phyloP scores from a whole-genome alignment of 129 eudicot genomes.

The Cynara cardunculus region DNA sequence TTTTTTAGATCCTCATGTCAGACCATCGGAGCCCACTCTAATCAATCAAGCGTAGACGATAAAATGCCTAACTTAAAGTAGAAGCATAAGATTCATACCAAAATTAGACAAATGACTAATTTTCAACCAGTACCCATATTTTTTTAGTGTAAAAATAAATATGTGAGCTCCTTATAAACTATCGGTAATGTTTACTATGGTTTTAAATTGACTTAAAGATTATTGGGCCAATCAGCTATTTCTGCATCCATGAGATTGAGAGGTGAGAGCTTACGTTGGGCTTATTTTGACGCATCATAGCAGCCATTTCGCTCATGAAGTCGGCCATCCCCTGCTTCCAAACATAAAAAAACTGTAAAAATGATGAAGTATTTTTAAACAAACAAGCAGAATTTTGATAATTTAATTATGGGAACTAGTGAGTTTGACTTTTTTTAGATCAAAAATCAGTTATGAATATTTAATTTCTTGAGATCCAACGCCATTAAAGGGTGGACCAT shows the following conservation, averaged over 20 bases:
- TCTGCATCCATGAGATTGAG: not conserved
- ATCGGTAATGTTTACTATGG: not conserved
- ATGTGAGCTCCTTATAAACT: not conserved
- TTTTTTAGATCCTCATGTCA: conserved; percentile 5
- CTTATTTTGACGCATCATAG: conserved; percentile 67
- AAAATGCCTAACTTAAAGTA: not conserved
- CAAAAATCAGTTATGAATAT: conserved; percentile 12
- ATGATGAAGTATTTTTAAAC: not conserved
- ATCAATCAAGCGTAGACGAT: not conserved
- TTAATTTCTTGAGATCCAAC: conserved; percentile 6
- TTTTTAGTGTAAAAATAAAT: too few relatives aligned
- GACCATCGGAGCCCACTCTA: conserved; percentile 11
- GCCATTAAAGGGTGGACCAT: conserved; percentile 2
- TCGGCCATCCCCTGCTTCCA: conserved; percentile 86
- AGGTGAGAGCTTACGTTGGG: conserved; percentile 43
- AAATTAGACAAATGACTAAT: not conserved
- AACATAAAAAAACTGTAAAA: not conserved
- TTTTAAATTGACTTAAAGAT: not conserved
- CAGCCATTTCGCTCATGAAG: conserved; percentile 78
- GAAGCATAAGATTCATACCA: not conserved
- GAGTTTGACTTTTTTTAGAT: not conserved
- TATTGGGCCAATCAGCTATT: not conserved
- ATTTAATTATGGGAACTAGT: not conserved
- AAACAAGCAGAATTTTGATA: not conserved
- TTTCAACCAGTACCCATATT: too few relatives aligned